Base-by-base conservation (phyloP, 495 filamentous ascomycete species). In the Aspergillus panamensis region DNA sequence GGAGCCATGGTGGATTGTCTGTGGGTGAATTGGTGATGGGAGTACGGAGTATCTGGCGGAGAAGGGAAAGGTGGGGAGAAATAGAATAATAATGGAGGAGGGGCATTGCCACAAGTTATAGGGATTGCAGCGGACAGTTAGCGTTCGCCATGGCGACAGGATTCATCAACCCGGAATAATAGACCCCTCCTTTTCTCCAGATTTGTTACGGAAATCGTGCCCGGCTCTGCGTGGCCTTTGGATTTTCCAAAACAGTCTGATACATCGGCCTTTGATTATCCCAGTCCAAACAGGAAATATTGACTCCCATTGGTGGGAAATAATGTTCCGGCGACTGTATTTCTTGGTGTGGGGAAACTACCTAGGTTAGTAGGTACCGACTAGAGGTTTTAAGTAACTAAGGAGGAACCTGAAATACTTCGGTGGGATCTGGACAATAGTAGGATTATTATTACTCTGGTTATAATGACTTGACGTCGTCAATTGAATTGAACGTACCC, bases 251-350 rank as follows among this genome's bases (percentile, higher is more conserved):
- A 33, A 40, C 55, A 29, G 14, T 20, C 47, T 58, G 39, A 52
- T 52, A 47, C 32, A 40, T 58, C 56, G 56, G 56, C 56, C 6
- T 52, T 52, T 52, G 39, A 52, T 39, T 8, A 37, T 39, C 40
- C 48, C 19, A 52, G 48, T 48, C n/a, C 48, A 37, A 58, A 47
- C 17, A 9, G 48, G 48, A 48, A 58, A 52, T 45, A 51, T 19
- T 45, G 39, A 33, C 35, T 45, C 35, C 35, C 14, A 39, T 39
- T 39, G 35, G 35, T 39, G 35, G 35, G 10, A 10, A 39, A 39
- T 39, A 5, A 3, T 13, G 6, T 39, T 39, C 35, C 35, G 35
- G 35, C 35, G 14, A 39, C 10, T 13, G 35, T 25, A 25, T 25
- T 25, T 25, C 5, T 25, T 5, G 25, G 5, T 5, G 25, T 25